Conservation (phyloP, 2,329 filamentous ascomycete species). For the Pestalotiopsis sp. region DNA sequence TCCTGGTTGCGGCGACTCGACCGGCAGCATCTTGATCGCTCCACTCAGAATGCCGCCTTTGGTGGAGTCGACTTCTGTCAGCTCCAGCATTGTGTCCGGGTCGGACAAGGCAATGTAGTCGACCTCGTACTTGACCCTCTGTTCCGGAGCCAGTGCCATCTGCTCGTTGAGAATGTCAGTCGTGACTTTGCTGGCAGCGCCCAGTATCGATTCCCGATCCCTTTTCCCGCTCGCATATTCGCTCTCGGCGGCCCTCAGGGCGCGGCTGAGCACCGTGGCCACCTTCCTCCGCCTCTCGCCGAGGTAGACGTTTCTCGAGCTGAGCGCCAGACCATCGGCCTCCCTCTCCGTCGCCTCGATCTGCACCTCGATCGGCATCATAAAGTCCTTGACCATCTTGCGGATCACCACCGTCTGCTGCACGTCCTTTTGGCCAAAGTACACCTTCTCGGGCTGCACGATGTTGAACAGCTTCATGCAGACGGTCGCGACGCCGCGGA, state of each 20-base stretch:
- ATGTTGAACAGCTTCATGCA: constrained; percentile 95
- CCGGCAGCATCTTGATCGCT: constrained; percentile 84
- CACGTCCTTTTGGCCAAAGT: constrained; percentile 97
- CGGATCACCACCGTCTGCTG: constrained; percentile 93
- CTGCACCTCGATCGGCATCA: constrained; percentile 74
- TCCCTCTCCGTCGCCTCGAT: constrained; percentile 79
- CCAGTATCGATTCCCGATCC: constrained; percentile 69
- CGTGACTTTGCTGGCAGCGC: constrained; percentile 67
- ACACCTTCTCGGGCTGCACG: constrained; percentile 75
- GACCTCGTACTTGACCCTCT: constrained; percentile 76
- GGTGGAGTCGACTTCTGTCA: constrained; percentile 68
- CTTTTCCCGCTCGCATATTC: constrained; percentile 59
- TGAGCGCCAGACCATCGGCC: constrained; percentile 82
- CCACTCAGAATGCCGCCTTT: constrained; percentile 86
- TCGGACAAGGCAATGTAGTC: constrained; percentile 94
- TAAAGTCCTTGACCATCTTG: constrained; percentile 85
- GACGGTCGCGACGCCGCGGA: constrained; percentile 92
- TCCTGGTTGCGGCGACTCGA: constrained; percentile 69
- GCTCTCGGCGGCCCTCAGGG: constrained; percentile 71
- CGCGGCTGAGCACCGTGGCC: constrained; percentile 72
- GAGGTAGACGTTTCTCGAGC: constrained; percentile 92
- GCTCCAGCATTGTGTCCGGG: constrained; percentile 79
- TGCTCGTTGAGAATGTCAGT: constrained; percentile 63
- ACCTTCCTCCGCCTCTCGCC: constrained; percentile 72
- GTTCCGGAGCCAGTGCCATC: constrained; percentile 55